A percentile compares a stretch with the other conserved stretches of the same genome.
Evolutionary conservation across 1,284 basidiomycete genomes (phyloP).

Genomic region (Pseudomicrostroma phylloplanum): DNA sequence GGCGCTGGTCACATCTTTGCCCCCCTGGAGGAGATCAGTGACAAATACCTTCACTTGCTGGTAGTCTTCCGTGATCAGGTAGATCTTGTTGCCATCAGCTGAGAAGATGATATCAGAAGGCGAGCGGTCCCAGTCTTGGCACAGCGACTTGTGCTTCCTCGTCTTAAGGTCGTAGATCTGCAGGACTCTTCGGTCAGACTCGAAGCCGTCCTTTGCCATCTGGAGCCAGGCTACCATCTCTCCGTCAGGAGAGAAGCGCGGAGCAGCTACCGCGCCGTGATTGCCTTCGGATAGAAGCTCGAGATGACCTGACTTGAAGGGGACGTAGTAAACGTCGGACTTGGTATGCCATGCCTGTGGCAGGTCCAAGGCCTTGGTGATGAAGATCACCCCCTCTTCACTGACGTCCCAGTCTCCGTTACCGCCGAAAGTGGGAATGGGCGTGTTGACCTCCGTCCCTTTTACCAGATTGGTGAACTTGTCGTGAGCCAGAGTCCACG

Average conservation of each 20-base stretch:
- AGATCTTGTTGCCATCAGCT: slow-evolving; percentile 13
- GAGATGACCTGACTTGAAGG: slow-evolving; percentile 16
- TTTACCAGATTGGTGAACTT: slow-evolving; percentile 20
- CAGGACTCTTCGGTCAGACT: slow-evolving; percentile 29
- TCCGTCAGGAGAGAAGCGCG: slow-evolving; percentile 23
- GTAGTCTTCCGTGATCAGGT: slow-evolving; percentile 19
- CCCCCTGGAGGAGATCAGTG: background rate
- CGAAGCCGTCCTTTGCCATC: slow-evolving; percentile 35
- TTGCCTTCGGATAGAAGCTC: slow-evolving; percentile 12
- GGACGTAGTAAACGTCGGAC: slow-evolving; percentile 23
- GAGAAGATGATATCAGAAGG: slow-evolving; percentile 21
- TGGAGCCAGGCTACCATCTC: slow-evolving; percentile 34
- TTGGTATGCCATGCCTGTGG: slow-evolving; percentile 32
- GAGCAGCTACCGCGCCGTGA: slow-evolving; percentile 24
- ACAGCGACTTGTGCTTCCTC: slow-evolving; percentile 9
- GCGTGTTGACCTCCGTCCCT: slow-evolving; percentile 23
- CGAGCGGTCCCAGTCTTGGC: slow-evolving; percentile 28
- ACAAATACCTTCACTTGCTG: slow-evolving; percentile 20
- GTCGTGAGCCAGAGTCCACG: background rate
- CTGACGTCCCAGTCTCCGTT: slow-evolving; percentile 23
- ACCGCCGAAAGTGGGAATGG: slow-evolving; percentile 31
- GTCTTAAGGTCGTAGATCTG: slow-evolving; percentile 17
- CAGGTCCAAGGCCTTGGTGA: slow-evolving; percentile 29
- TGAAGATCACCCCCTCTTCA: slow-evolving; percentile 22
- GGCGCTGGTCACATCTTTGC: background rate